A percentile compares a stretch with the other conserved stretches of the same genome.
Conservation (phyloP, 2,329 filamentous ascomycete species). For the Aspergillus ochraceoroseus region DNA sequence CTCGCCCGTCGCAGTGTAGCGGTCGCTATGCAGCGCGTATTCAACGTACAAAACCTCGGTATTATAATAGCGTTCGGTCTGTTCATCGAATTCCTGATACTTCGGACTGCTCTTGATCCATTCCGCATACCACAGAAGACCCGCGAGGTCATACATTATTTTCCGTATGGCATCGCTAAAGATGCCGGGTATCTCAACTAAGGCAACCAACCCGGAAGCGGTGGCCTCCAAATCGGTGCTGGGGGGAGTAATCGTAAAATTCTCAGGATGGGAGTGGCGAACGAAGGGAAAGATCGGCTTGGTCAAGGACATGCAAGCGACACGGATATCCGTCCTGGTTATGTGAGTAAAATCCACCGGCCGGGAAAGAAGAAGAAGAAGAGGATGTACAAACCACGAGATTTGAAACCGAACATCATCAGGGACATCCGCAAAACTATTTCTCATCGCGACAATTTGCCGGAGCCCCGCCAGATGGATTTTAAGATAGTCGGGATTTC, state of each 20-base stretch:
- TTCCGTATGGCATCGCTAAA: constrained; percentile 31
- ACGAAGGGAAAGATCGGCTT: constrained; percentile 40
- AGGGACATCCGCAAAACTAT: constrained; percentile 37
- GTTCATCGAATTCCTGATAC: constrained; percentile 31
- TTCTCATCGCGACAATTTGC: constrained; percentile 38
- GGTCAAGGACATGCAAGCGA: constrained; percentile 37
- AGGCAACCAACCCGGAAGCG: constrained; percentile 32
- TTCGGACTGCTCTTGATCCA: constrained; percentile 32
- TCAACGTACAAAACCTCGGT: constrained; percentile 39
- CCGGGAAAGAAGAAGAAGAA: not conserved
- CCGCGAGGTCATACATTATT: constrained; percentile 34
- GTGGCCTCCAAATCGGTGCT: constrained; percentile 28
- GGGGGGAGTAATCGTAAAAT: constrained; percentile 29
- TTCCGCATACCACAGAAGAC: constrained; percentile 37
- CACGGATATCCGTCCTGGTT: constrained; percentile 40
- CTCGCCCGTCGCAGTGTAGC: constrained; percentile 33
- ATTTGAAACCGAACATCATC: constrained; percentile 38
- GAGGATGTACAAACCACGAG: constrained; percentile 31
- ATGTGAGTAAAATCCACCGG: constrained; percentile 2
- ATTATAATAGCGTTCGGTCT: constrained; percentile 40
- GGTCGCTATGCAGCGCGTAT: constrained; percentile 36
- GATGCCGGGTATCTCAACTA: constrained; percentile 35
- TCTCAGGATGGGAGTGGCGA: constrained; percentile 31
- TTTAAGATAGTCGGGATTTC: constrained; percentile 38
- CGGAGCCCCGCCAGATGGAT: constrained; percentile 39